Percentiles rank a stretch among this genome's conserved stretches.
These are phyloP conservation scores for Thraustochytrium striatum DNA, from an alignment of 352 stramenopile genomes.

Conservation along the genomic window DNA sequence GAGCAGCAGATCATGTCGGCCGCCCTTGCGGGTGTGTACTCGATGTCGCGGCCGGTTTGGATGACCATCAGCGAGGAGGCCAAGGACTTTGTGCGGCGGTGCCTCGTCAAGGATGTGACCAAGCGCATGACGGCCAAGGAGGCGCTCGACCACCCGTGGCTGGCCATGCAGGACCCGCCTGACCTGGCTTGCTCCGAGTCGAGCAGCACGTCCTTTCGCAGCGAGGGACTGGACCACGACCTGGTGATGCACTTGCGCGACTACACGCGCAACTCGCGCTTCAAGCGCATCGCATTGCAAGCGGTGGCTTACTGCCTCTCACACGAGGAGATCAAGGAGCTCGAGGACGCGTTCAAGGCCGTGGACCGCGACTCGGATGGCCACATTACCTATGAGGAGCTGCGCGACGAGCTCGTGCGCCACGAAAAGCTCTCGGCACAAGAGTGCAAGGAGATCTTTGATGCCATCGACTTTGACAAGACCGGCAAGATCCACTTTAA, in stretches of 20 bases:
- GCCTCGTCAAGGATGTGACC: slow-evolving; percentile 49
- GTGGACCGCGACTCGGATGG: slow-evolving; percentile 32
- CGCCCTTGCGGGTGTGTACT: slow-evolving; percentile 51
- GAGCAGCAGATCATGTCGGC: slow-evolving; percentile 54
- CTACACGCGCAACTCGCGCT: slow-evolving; percentile 10
- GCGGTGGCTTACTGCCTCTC: slow-evolving; percentile 40
- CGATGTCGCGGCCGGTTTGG: slow-evolving; percentile 36
- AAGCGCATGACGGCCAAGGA: slow-evolving; percentile 45
- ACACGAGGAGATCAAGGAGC: slow-evolving; percentile 47
- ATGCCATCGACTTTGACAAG: slow-evolving; percentile 48
- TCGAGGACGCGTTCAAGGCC: slow-evolving; percentile 43
- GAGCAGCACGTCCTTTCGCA: not conserved
- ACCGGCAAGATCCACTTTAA: slow-evolving; percentile 47
- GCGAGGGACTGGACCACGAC: not conserved
- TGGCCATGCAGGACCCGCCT: too few relatives aligned
- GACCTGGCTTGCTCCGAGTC: slow-evolving; percentile 1
- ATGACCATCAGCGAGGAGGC: slow-evolving; percentile 48
- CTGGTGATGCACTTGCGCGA: slow-evolving; percentile 30
- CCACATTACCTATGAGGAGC: slow-evolving; percentile 47
- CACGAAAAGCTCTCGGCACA: not conserved
- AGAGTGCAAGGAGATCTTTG: slow-evolving; percentile 34
- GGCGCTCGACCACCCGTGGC: slow-evolving; percentile 42
- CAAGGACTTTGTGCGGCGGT: slow-evolving; percentile 52
- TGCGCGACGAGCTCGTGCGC: slow-evolving; percentile 18
- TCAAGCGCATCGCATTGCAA: slow-evolving; percentile 38